These are phyloP conservation scores for Rasamsonia emersonii DNA, from an alignment of 2,329 filamentous ascomycete species.

Conservation along the genomic window DNA sequence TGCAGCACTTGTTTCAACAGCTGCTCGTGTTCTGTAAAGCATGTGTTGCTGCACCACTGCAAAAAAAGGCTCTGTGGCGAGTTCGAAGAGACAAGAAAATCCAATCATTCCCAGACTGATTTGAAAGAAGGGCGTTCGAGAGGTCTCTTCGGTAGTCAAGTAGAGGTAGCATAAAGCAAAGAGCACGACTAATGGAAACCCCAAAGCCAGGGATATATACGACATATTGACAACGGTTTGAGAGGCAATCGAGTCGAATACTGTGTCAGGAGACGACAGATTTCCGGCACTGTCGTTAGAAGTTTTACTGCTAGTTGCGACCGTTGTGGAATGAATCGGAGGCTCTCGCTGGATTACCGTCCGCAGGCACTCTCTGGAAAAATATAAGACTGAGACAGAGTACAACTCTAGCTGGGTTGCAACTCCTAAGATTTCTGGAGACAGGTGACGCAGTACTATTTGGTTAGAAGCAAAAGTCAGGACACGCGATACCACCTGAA, in stretches of 20 bases:
- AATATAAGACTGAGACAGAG: slow-evolving; percentile 87
- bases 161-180: slow-evolving; percentile 62
- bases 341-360: slow-evolving; percentile 80
- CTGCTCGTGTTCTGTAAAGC: slow-evolving; percentile 69
- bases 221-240: slow-evolving; percentile 85
- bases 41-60: slow-evolving; percentile 76
- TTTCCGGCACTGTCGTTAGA: slow-evolving; percentile 2
- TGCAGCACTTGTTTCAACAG: slow-evolving; percentile 75
- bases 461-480: slow-evolving; percentile 92
- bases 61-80: slow-evolving; percentile 81
- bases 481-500: slow-evolving; percentile 79
- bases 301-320: slow-evolving; percentile 10
- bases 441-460: slow-evolving; percentile 76
- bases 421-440: slow-evolving; percentile 73
- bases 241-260: slow-evolving; percentile 21
- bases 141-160: slow-evolving; percentile 42
- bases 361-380: slow-evolving; percentile 81
- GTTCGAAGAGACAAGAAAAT: slow-evolving; percentile 58
- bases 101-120: slow-evolving; percentile 48
- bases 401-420: slow-evolving; percentile 89
- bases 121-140: slow-evolving; percentile 54
- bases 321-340: slow-evolving; percentile 16
- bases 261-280: slow-evolving; percentile 8
- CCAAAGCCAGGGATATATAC: slow-evolving; percentile 66
- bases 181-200: slow-evolving; percentile 53